These are phyloP conservation scores for Ceratobasidium sp. DNA, from an alignment of 1,284 basidiomycete genomes.

Conservation along the genomic window DNA sequence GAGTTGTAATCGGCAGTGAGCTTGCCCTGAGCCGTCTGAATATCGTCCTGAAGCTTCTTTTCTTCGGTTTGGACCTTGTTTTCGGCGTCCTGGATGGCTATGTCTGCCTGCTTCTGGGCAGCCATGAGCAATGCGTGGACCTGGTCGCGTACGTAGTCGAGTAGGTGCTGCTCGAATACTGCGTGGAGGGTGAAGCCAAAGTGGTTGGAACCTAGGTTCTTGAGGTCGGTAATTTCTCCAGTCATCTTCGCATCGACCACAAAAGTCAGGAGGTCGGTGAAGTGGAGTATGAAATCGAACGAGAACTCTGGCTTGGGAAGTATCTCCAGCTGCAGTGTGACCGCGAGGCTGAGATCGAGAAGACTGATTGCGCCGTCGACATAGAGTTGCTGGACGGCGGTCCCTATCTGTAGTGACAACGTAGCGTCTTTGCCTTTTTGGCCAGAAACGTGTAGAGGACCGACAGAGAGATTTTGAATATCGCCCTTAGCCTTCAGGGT, in stretches of 20 bases:
- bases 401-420: background rate
- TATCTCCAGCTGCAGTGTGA: background rate
- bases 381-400: background rate
- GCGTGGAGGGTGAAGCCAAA: background rate
- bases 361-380: slow-evolving; percentile 6
- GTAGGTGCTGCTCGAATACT: slow-evolving; percentile 6
- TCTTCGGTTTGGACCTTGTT: background rate
- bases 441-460: background rate
- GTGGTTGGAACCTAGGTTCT: background rate
- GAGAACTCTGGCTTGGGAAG: background rate
- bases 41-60: too few species aligned
- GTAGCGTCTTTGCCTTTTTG: background rate
- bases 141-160: background rate
- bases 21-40: background rate
- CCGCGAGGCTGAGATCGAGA: background rate
- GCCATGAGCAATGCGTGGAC: background rate
- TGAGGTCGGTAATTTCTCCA: too few species aligned
- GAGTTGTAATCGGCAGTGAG: background rate
- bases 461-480: slow-evolving; percentile 2
- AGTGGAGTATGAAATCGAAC: background rate
- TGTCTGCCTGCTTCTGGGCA: background rate
- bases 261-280: slow-evolving; percentile 11
- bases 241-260: too few species aligned
- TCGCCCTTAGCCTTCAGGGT: background rate
- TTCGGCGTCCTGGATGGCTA: background rate